Evolutionary conservation across 192 early-diverging fungal species (phyloP).

Genomic region (Lobosporangium transversale): DNA sequence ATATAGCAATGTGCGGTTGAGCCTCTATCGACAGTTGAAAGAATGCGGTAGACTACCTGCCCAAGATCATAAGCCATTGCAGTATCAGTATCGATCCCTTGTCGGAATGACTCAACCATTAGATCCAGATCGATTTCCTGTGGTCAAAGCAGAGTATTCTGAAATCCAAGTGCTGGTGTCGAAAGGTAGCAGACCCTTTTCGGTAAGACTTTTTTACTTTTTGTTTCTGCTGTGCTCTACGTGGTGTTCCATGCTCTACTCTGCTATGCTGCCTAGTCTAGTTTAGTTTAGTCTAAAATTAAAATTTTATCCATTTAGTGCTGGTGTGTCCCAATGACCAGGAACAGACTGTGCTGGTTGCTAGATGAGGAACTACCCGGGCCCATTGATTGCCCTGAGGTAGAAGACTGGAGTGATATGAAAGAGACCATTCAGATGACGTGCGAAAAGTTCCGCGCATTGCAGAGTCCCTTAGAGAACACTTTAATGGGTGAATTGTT

Average conservation of each 20-base stretch:
- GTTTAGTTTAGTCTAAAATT: too few species aligned
- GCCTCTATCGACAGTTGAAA: slow-evolving; percentile 20
- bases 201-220: slow-evolving; percentile 11
- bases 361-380: slow-evolving; percentile 20
- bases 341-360: slow-evolving; percentile 37
- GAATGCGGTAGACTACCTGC: neutral
- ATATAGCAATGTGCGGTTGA: slow-evolving; percentile 27
- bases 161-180: slow-evolving; percentile 21
- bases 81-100: slow-evolving; percentile 10
- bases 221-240: too few species aligned
- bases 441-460: slow-evolving; percentile 2
- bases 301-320: slow-evolving; percentile 11
- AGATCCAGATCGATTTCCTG: slow-evolving; percentile 17
- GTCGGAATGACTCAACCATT: slow-evolving; percentile 34
- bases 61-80: slow-evolving; percentile 16
- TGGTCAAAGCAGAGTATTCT: slow-evolving; percentile 7
- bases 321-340: slow-evolving; percentile 45
- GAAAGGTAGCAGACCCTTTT: slow-evolving; percentile 15
- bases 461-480: slow-evolving; percentile 3
- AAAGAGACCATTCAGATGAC: neutral
- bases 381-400: slow-evolving; percentile 20
- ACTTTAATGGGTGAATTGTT: slow-evolving; percentile 16
- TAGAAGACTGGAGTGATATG: slow-evolving; percentile 24
- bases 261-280: too few species aligned
- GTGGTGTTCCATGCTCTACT: too few species aligned